phyloP scores from a whole-genome alignment of 805 yeast species.

The Spathaspora gorwiae region DNA sequence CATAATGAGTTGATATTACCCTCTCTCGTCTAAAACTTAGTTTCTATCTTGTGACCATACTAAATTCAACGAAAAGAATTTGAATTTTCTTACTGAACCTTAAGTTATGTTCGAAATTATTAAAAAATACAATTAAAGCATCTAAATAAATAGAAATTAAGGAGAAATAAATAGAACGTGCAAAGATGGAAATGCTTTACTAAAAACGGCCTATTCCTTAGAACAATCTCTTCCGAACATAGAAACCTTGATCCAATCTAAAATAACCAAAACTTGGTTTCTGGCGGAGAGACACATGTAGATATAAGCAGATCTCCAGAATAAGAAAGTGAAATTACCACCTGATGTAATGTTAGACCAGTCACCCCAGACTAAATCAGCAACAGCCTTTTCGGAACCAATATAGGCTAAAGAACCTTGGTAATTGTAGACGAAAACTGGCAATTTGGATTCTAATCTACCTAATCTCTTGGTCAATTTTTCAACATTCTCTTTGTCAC shows the following conservation, averaged over 20 bases:
- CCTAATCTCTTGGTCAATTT: conserved; percentile 45
- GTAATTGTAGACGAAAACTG: conserved; percentile 76
- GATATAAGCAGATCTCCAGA: conserved; percentile 94
- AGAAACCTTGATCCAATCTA: conserved; percentile 87
- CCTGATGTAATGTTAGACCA: conserved; percentile 78
- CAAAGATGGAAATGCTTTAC: not conserved
- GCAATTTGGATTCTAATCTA: conserved; percentile 38
- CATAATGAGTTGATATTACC: too few species aligned
- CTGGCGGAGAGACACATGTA: conserved; percentile 87
- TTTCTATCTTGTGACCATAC: too few species aligned
- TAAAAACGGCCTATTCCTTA: conserved; percentile 48
- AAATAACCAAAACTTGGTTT: conserved; percentile 78
- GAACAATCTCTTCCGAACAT: conserved; percentile 93
- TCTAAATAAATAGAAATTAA: not conserved
- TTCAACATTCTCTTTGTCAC: conserved; percentile 39
- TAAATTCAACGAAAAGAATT: too few species aligned
- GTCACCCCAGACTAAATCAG: conserved; percentile 77
- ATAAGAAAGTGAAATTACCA: conserved; percentile 81
- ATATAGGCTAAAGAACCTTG: conserved; percentile 93
- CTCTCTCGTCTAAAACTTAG: too few species aligned
- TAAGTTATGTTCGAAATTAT: not conserved
- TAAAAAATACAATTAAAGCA: not conserved
- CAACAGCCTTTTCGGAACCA: conserved; percentile 91
- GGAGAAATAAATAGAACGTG: not conserved
- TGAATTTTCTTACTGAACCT: too few species aligned